Base-by-base conservation (phyloP, 129 eudicot species). In the Chrysanthemum makinoi region DNA sequence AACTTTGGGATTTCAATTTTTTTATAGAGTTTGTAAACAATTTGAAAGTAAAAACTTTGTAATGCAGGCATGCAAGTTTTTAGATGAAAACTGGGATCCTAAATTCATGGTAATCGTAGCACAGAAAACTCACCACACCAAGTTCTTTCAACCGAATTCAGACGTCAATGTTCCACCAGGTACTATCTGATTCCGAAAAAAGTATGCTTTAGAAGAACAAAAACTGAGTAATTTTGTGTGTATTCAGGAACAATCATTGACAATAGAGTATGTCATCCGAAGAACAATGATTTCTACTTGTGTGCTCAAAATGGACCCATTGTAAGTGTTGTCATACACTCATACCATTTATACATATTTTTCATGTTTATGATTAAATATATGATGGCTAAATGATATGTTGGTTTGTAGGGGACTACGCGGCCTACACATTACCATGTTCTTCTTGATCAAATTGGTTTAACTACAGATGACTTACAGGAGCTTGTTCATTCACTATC, bases 341-440 rank as follows among this genome's bases (percentile, higher is more conserved):
- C n/a, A n/a, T 16, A 15, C 2, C 2, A 1, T 16, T 61, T 7
- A 28, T 72, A 18, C 4, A 12, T 18, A 11, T 65, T 1, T 39
- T 39, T 39, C 0, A 39, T 0, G 10, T 47, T 2, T 13, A 11
- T 28, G 16, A 53, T 4, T 26, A 66, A 4, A 19, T 20, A 6
- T 39, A 6, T 73, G 48, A 2, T 49, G 69, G 53, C 59, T 74
- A 1, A 20, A 22, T 5, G 15, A 18, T 71, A 39, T 39, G 46
- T 0, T 52, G n/a, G 10, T 39, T 39, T 72, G 15, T 54, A 85
- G 88, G 95, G 97, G 12, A 91, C 97, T 0, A 84, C 93, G 5
- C 62, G 96, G 28, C 97, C 96, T 3, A 91, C 96, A 1, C 93
- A 91, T 74, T 91, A 91, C 72, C 96, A 88, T 84, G 97, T 91